Evolutionary conservation across 1,284 basidiomycete genomes (phyloP).

Genomic region (Ustilago trichophora): DNA sequence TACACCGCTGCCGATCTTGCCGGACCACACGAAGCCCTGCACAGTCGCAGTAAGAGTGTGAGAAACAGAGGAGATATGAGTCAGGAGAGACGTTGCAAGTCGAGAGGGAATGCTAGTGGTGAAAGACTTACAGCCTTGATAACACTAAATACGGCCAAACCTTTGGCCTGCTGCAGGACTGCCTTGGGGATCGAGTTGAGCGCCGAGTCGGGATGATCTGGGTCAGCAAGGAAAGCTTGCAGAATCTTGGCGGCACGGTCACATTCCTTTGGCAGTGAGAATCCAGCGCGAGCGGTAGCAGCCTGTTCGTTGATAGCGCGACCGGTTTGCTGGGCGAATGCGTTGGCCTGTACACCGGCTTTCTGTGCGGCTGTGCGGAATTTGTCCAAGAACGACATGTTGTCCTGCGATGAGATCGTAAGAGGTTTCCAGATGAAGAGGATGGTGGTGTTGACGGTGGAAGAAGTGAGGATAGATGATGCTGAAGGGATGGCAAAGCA

Average conservation of each 20-base stretch:
- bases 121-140: constrained; percentile 77
- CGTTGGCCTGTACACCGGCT: constrained; percentile 70
- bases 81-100: too few relatives aligned
- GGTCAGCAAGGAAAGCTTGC: constrained; percentile 89
- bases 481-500: too few relatives aligned
- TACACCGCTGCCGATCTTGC: constrained; percentile 91
- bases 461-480: too few relatives aligned
- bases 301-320: constrained; percentile 55
- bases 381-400: constrained; percentile 76
- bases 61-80: too few relatives aligned
- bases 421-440: background rate
- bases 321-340: constrained; percentile 58
- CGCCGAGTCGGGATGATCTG: constrained; percentile 84
- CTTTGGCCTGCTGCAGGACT: constrained; percentile 84
- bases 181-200: constrained; percentile 95
- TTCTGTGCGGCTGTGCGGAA: constrained; percentile 81
- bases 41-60: too few relatives aligned
- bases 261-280: constrained; percentile 64
- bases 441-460: constrained; percentile 15
- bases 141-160: constrained; percentile 91
- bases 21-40: constrained; percentile 86
- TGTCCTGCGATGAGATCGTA: constrained; percentile 65
- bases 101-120: too few relatives aligned
- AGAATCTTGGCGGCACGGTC: constrained; percentile 90
- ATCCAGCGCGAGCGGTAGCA: constrained; percentile 57